A percentile compares a stretch with the other conserved stretches of the same genome.
Evolutionary conservation across 306 rosid species (phyloP).

Genomic region (Cucumis hystrix): DNA sequence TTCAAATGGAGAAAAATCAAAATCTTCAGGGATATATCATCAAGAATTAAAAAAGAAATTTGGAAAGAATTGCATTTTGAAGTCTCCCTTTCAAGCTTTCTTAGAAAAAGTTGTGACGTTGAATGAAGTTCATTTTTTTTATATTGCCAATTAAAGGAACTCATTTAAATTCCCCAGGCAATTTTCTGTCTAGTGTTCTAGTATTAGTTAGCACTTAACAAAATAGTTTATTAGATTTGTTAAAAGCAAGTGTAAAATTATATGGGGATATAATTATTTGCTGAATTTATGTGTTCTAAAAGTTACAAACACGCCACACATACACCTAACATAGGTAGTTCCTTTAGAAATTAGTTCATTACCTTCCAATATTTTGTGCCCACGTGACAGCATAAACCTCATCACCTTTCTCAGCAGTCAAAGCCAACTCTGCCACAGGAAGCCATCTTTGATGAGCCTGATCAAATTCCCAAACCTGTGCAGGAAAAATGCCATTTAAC

Average conservation of each 20-base stretch:
- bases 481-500: neutral
- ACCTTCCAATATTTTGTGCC: conserved; percentile 98
- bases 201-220: neutral
- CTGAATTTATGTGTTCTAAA: neutral
- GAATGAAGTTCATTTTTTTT: neutral
- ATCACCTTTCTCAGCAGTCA: conserved; percentile 48
- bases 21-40: neutral
- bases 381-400: conserved; percentile 68
- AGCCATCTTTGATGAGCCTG: conserved; percentile 97
- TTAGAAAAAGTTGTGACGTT: neutral
- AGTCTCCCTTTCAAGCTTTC: neutral
- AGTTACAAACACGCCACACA: neutral
- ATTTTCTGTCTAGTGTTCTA: neutral
- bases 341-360: neutral
- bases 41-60: neutral
- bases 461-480: conserved; percentile 89
- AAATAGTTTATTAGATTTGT: neutral
- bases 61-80: neutral
- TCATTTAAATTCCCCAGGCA: neutral
- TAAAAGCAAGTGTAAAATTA: neutral
- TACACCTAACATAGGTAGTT: neutral
- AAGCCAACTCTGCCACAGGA: conserved; percentile 86
- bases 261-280: neutral
- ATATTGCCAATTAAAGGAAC: neutral
- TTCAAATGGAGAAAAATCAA: neutral